These are phyloP conservation scores for Globisporangium rhizosaccharum DNA, from an alignment of 352 stramenopile genomes.

Conservation along the genomic window DNA sequence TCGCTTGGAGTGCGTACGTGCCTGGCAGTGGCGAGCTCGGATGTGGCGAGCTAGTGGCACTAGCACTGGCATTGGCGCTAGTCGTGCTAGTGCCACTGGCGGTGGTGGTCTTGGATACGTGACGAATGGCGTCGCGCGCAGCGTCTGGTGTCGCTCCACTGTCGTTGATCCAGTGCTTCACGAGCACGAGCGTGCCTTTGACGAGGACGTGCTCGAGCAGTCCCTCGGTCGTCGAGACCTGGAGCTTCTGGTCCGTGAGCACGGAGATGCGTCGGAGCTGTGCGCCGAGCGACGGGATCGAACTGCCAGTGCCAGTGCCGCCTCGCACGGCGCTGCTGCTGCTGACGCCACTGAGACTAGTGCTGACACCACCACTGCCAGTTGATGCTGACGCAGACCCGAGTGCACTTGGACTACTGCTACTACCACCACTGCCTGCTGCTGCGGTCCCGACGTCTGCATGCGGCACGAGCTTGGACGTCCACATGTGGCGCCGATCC, in stretches of 20 bases:
- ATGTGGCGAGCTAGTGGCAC: no score
- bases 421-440: no score
- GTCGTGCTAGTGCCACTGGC: no score
- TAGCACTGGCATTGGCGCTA: no score
- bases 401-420: no score
- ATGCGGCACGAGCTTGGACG: constrained; percentile 49
- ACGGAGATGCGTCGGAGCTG: constrained; percentile 54
- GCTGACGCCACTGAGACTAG: no score
- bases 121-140: not conserved
- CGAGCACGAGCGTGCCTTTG: constrained; percentile 37
- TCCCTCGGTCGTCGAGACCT: constrained; percentile 39
- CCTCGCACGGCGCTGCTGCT: not conserved
- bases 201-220: constrained; percentile 55
- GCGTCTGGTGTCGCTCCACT: constrained; percentile 9
- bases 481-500: constrained; percentile 55
- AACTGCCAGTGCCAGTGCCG: constrained; percentile 13
- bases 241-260: constrained; percentile 52
- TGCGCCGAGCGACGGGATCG: constrained; percentile 23
- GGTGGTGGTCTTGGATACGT: not conserved
- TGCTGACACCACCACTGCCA: no score
- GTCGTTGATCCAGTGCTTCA: constrained; percentile 44
- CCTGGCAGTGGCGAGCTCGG: no score
- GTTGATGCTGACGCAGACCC: no score
- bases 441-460: constrained; percentile 13
- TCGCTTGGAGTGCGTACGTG: constrained; percentile 32